Percentiles rank a stretch among this genome's conserved stretches.
phyloP scores from a whole-genome alignment of 495 filamentous ascomycete genomes.

The Tuber melanosporum region DNA sequence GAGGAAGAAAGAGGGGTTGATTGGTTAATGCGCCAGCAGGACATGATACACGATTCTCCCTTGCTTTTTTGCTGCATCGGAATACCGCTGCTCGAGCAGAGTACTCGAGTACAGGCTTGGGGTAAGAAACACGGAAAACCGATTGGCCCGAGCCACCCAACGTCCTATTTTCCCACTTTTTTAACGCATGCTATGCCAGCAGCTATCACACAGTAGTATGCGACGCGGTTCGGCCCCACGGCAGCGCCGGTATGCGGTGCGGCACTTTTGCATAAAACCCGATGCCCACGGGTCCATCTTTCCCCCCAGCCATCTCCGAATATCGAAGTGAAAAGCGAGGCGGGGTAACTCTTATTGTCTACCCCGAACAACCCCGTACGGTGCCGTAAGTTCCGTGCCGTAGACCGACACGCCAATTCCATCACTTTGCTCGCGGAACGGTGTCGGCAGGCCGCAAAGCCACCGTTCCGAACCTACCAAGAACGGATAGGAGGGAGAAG shows the following conservation, averaged over 20 bases:
- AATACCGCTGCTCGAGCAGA: not conserved
- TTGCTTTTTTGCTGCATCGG: not conserved
- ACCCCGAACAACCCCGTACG: not conserved
- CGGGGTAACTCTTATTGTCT: not conserved
- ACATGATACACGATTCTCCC: not conserved
- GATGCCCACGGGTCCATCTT: not conserved
- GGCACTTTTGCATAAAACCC: not conserved
- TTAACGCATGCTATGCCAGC: no score
- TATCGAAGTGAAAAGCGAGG: not conserved
- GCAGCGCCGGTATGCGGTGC: not conserved
- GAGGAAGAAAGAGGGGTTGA: not conserved
- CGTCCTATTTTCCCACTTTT: no score
- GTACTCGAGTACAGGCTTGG: no score
- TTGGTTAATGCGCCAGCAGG: not conserved
- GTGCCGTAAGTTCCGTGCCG: not conserved
- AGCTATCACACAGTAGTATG: not conserved
- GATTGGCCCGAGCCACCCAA: no score
- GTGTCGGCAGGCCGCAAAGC: not conserved
- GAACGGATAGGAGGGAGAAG: not conserved
- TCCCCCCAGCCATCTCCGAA: not conserved
- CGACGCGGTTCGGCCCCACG: not conserved
- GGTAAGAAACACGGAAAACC: no score
- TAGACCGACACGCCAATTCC: not conserved
- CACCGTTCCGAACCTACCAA: not conserved
- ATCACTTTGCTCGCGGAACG: not conserved